Evolutionary conservation across 2,329 filamentous ascomycete genomes (phyloP).

Genomic region (Aspergillus arachidicola): DNA sequence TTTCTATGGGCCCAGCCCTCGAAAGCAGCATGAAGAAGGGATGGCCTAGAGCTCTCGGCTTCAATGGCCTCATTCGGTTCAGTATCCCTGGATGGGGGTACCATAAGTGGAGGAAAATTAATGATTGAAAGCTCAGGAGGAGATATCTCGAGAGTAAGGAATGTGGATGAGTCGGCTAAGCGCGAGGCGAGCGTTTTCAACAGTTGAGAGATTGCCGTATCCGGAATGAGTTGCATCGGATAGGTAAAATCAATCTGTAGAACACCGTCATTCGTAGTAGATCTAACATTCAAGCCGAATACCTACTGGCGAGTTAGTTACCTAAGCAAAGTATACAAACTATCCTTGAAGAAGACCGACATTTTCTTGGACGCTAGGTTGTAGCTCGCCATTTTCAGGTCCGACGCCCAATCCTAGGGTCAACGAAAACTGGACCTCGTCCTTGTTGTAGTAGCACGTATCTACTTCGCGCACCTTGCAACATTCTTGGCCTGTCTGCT

Average conservation of each 20-base stretch:
- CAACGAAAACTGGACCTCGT: slow-evolving; percentile 26
- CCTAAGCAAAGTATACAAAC: not conserved
- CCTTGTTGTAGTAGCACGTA: slow-evolving; percentile 12
- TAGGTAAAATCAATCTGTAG: slow-evolving; percentile 23
- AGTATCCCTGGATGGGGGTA: slow-evolving; percentile 20
- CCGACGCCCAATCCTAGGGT: slow-evolving; percentile 17
- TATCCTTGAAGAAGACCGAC: slow-evolving; percentile 14
- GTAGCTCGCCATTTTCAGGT: slow-evolving; percentile 22
- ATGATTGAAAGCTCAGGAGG: slow-evolving; percentile 25
- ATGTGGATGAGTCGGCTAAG: slow-evolving; percentile 18
- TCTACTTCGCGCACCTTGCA: slow-evolving; percentile 17
- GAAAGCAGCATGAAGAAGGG: slow-evolving; percentile 30
- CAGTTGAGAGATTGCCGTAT: slow-evolving; percentile 23
- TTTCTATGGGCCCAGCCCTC: slow-evolving; percentile 27
- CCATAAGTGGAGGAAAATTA: slow-evolving; percentile 30
- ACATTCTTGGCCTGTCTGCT: not conserved
- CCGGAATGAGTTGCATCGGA: slow-evolving; percentile 21
- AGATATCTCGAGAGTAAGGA: slow-evolving; percentile 4
- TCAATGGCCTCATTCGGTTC: slow-evolving; percentile 10
- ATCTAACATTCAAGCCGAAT: slow-evolving; percentile 20
- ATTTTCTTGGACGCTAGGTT: slow-evolving; percentile 8
- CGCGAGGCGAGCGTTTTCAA: slow-evolving; percentile 19
- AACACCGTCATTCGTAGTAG: not conserved
- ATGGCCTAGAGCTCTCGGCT: slow-evolving; percentile 5
- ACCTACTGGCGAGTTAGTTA: slow-evolving; percentile 17